Evolutionary conservation across 2,329 filamentous ascomycete species (phyloP).

Genomic region (Fusarium robinianum): DNA sequence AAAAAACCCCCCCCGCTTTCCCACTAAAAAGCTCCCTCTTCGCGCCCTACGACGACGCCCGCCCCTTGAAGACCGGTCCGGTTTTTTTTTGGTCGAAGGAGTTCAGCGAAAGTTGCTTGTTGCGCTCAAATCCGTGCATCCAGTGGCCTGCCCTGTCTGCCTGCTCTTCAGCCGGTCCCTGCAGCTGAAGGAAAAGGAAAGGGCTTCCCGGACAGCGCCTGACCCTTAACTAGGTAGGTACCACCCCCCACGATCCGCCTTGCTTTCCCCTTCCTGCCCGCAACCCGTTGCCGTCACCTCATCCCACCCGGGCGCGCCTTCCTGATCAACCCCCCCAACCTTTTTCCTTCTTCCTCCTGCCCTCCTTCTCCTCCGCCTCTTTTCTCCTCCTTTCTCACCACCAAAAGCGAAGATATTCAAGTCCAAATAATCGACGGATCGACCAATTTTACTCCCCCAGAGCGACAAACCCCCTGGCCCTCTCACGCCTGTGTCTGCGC

Average conservation of each 20-base stretch:
- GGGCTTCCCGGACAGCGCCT: conserved; percentile 21
- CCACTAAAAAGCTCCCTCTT: too few relatives aligned
- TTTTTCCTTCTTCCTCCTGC: conserved; percentile 17
- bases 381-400: conserved; percentile 14
- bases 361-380: conserved; percentile 6
- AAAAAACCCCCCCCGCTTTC: conserved; percentile 14
- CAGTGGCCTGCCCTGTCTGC: not conserved
- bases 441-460: not conserved
- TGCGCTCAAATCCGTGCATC: conserved; percentile 6
- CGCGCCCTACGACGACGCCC: too few relatives aligned
- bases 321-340: conserved; percentile 23
- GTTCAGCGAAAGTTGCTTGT: conserved; percentile 21
- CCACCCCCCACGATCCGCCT: conserved; percentile 32
- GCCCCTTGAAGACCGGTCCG: conserved; percentile 33
- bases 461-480: not conserved
- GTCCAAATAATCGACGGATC: too few relatives aligned
- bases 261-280: conserved; percentile 16
- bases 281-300: conserved; percentile 15
- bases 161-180: conserved; percentile 33
- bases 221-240: conserved; percentile 23
- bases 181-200: conserved; percentile 25
- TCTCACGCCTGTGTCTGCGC: conserved; percentile 15
- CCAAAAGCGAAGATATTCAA: too few relatives aligned
- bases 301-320: conserved; percentile 12
- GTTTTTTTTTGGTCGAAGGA: too few relatives aligned